Evolutionary conservation across 2,329 filamentous ascomycete species (phyloP).

Genomic region (Fusarium caatingaense): DNA sequence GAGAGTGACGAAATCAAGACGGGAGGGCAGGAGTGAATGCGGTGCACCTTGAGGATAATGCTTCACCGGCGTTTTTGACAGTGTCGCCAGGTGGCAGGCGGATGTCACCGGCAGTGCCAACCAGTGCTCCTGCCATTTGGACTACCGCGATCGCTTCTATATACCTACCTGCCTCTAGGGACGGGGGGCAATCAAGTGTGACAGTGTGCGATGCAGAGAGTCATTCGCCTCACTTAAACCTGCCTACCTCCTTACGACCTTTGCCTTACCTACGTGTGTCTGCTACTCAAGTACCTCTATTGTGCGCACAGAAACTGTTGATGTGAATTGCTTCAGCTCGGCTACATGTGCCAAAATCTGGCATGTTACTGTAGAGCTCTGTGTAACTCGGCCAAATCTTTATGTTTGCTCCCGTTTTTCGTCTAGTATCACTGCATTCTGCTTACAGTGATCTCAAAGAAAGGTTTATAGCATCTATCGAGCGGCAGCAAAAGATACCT

Average conservation of each 20-base stretch:
- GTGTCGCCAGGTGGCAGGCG: constrained; percentile 37
- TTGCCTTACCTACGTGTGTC: not conserved
- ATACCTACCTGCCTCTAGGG: not conserved
- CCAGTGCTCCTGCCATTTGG: not conserved
- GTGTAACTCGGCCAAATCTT: constrained; percentile 1
- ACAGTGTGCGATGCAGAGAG: constrained; percentile 37
- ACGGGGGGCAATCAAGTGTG: constrained; percentile 28
- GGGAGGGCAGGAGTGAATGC: constrained; percentile 17
- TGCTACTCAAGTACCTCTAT: constrained; percentile 4
- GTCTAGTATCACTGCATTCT: not conserved
- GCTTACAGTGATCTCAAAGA: not conserved
- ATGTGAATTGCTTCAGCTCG: constrained; percentile 8
- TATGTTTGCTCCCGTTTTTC: constrained; percentile 3
- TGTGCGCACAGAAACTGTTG: not conserved
- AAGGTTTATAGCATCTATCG: not conserved
- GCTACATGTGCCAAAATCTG: not conserved
- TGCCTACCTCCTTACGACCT: not conserved
- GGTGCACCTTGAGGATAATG: constrained; percentile 25
- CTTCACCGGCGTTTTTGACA: constrained; percentile 30
- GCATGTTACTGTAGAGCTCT: not conserved
- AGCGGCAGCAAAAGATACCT: constrained; percentile 5
- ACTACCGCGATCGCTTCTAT: not conserved
- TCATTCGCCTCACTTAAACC: constrained; percentile 12
- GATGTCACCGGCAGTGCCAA: constrained; percentile 21
- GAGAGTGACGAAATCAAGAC: constrained; percentile 3